These are phyloP conservation scores for Penicillium sp. DNA, from an alignment of 2,329 filamentous ascomycete genomes.

Conservation along the genomic window DNA sequence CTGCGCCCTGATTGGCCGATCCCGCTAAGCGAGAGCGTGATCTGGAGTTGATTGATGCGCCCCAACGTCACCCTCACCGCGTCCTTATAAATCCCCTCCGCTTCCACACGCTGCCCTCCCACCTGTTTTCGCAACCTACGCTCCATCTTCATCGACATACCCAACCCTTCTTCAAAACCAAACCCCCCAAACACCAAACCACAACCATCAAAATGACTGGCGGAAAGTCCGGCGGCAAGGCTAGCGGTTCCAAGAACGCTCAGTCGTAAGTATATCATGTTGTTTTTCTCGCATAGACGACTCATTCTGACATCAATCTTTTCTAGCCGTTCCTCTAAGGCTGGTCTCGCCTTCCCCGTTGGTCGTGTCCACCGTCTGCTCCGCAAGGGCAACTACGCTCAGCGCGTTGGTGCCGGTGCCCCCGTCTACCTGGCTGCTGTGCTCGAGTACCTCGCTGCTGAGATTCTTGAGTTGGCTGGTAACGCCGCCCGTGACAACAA, in stretches of 20 bases:
- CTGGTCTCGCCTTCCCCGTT: constrained; percentile 96
- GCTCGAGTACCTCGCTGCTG: constrained; percentile 95
- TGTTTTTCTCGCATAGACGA: constrained; percentile 10
- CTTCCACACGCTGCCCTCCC: constrained; percentile 34
- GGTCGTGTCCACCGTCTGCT: constrained; percentile 99
- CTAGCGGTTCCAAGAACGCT: constrained; percentile 97
- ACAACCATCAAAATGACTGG: constrained; percentile 89
- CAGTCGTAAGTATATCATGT: constrained; percentile 78
- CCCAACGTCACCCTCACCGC: constrained; percentile 44
- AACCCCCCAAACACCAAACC: background rate
- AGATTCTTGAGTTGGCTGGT: constrained; percentile 97
- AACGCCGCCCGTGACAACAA: constrained; percentile 99
- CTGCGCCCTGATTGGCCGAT: constrained; percentile 41
- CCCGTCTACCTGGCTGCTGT: constrained; percentile 97
- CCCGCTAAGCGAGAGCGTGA: constrained; percentile 46
- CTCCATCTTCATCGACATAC: constrained; percentile 13
- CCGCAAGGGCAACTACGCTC: constrained; percentile 98
- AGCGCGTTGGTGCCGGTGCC: constrained; percentile 97
- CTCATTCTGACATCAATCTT: constrained; percentile 40
- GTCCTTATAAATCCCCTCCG: constrained; percentile 45
- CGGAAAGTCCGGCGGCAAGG: constrained; percentile 99
- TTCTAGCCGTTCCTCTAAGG: constrained; percentile 92
- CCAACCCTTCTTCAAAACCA: constrained; percentile 27
- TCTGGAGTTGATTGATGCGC: constrained; percentile 42
- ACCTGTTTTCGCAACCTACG: constrained; percentile 29